Conservation (phyloP, 2,329 filamentous ascomycete species). For the Amylocarpus encephaloides region DNA sequence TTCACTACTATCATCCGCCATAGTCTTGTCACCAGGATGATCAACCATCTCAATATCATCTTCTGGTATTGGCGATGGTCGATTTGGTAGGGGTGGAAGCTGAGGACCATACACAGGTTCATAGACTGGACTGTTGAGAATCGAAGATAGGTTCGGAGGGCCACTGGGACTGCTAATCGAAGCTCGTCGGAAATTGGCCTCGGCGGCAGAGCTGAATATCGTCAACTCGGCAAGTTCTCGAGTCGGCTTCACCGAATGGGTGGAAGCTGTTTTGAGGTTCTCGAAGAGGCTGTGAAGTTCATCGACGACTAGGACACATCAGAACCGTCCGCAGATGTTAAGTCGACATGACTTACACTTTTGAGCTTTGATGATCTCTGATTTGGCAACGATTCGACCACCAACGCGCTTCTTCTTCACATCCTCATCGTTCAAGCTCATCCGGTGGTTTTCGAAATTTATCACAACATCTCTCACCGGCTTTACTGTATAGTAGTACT, state of each 20-base stretch:
- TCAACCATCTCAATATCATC: slow-evolving; percentile 32
- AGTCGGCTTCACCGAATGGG: slow-evolving; percentile 60
- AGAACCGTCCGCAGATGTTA: slow-evolving; percentile 14
- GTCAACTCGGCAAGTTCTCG: slow-evolving; percentile 76
- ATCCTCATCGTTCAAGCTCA: slow-evolving; percentile 58
- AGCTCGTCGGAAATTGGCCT: slow-evolving; percentile 43
- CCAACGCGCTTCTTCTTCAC: slow-evolving; percentile 67
- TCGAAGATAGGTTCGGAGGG: slow-evolving; percentile 22
- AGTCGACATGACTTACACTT: slow-evolving; percentile 56
- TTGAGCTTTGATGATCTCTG: slow-evolving; percentile 55
- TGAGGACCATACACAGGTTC: slow-evolving; percentile 26
- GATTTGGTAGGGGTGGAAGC: slow-evolving; percentile 7
- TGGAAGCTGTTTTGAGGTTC: slow-evolving; percentile 58
- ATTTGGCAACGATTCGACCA: slow-evolving; percentile 57
- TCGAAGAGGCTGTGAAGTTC: slow-evolving; percentile 67
- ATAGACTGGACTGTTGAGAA: slow-evolving; percentile 22
- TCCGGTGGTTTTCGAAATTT: slow-evolving; percentile 63
- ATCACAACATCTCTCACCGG: slow-evolving; percentile 76
- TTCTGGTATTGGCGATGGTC: slow-evolving; percentile 14
- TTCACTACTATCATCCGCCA: slow-evolving; percentile 33
- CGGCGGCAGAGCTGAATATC: slow-evolving; percentile 54
- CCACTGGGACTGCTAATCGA: slow-evolving; percentile 36
- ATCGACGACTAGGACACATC: slow-evolving; percentile 54
- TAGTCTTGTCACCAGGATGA: slow-evolving; percentile 20
- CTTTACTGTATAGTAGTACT: slow-evolving; percentile 88